Conservation (phyloP, 768 basidiomycete genomes). For the Leccinum truebloodii region DNA sequence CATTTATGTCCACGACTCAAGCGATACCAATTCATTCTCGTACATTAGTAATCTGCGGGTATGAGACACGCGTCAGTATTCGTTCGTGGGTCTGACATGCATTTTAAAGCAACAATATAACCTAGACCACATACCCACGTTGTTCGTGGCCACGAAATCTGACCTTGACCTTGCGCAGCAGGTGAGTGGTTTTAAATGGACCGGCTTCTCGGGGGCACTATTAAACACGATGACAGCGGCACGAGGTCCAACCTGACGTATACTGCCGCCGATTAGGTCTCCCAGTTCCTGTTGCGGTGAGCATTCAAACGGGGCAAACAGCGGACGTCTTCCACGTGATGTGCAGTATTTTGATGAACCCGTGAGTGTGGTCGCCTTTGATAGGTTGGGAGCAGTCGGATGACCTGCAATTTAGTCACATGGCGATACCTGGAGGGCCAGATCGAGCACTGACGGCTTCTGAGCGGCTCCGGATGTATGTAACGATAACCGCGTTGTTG, state of each 20-base stretch:
- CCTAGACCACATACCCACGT: slow-evolving; percentile 89
- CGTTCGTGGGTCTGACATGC: slow-evolving; percentile 16
- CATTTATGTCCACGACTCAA: slow-evolving; percentile 95
- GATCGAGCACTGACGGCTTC: slow-evolving; percentile 75
- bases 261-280: slow-evolving; percentile 88
- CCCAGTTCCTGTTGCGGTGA: slow-evolving; percentile 94
- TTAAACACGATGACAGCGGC: slow-evolving; percentile 48
- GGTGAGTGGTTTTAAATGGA: slow-evolving; percentile 42
- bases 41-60: slow-evolving; percentile 97
- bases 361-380: slow-evolving; percentile 59
- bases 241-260: slow-evolving; percentile 98
- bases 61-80: slow-evolving; percentile 27
- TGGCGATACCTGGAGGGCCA: slow-evolving; percentile 79
- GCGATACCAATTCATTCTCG: slow-evolving; percentile 98
- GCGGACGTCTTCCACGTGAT: slow-evolving; percentile 89
- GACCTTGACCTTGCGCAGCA: slow-evolving; percentile 96
- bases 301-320: slow-evolving; percentile 80
- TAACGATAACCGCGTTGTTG: slow-evolving; percentile 69
- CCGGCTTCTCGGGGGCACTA: not conserved
- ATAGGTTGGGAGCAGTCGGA: slow-evolving; percentile 5
- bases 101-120: slow-evolving; percentile 89
- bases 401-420: slow-evolving; percentile 41
- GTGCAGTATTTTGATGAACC: slow-evolving; percentile 81
- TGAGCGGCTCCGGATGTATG: slow-evolving; percentile 67
- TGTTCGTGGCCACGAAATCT: slow-evolving; percentile 99